Conservation (phyloP, 305 asterid species). For the Fraxinus platypoda region DNA sequence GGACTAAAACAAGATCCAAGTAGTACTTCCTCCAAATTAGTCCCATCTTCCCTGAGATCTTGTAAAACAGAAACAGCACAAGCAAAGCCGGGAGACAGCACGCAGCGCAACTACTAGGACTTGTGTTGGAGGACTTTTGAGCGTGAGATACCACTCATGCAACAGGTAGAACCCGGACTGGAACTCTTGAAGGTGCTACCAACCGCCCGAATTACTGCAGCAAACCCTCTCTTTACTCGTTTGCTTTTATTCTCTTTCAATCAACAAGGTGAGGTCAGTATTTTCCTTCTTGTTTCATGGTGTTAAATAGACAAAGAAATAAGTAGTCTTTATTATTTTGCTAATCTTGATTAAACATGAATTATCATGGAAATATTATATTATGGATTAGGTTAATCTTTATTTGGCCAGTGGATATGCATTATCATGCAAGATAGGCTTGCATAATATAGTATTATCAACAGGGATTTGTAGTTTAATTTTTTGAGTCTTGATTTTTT, state of each 20-base stretch:
- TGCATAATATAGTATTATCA: background rate
- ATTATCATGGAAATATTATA: background rate
- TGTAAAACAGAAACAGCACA: background rate
- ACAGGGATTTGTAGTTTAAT: background rate
- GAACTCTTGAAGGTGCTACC: background rate
- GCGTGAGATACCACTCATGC: background rate
- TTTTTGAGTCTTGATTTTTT: no score
- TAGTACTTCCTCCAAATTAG: slow-evolving; percentile 42
- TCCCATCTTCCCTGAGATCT: slow-evolving; percentile 26
- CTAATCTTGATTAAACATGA: background rate
- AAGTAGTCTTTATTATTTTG: background rate
- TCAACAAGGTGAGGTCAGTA: background rate
- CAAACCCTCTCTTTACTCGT: background rate
- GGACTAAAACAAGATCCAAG: slow-evolving; percentile 54
- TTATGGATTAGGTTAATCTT: background rate
- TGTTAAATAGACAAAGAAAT: background rate
- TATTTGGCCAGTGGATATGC: background rate
- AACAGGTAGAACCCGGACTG: background rate
- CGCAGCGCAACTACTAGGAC: background rate
- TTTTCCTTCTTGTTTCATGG: background rate
- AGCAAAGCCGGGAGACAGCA: background rate
- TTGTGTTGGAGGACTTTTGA: background rate
- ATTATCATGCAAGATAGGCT: background rate
- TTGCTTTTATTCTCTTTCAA: background rate
- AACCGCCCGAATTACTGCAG: background rate